These are phyloP conservation scores for Populus hybrid DNA, from an alignment of 441 rosid genomes.

Conservation along the genomic window DNA sequence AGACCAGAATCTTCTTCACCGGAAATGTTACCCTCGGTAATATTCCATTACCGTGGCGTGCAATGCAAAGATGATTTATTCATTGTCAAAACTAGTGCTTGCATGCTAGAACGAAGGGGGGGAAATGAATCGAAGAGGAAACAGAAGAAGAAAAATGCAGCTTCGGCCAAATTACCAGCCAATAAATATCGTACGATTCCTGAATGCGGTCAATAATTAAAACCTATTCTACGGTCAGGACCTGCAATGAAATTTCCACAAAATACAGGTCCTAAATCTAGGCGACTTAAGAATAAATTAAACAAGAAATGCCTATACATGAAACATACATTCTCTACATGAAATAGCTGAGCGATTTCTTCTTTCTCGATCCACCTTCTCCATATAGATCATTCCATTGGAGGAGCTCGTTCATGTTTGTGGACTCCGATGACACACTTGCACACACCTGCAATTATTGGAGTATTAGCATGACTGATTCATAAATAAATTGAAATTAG, in stretches of 20 bases:
- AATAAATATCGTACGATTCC: conserved; percentile 16
- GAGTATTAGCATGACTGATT: background rate
- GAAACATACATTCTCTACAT: conserved; percentile 52
- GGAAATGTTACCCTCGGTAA: background rate
- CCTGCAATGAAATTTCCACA: conserved; percentile 29
- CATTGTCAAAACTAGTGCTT: too few species aligned
- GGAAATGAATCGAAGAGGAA: background rate
- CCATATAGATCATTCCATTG: conserved; percentile 98
- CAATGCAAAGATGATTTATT: too few species aligned
- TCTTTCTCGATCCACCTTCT: conserved; percentile 98
- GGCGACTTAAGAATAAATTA: conserved; percentile 25
- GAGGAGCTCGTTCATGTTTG: conserved; percentile 79
- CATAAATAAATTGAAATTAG: too few species aligned
- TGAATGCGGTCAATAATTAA: conserved; percentile 4
- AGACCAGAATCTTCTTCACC: background rate
- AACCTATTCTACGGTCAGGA: conserved; percentile 35
- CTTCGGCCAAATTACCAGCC: conserved; percentile 16
- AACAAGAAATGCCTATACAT: conserved; percentile 34
- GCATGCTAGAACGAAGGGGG: too few species aligned
- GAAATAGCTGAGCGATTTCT: conserved; percentile 87
- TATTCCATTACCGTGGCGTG: too few species aligned
- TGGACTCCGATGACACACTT: conserved; percentile 88
- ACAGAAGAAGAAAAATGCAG: too few species aligned
- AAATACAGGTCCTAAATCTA: conserved; percentile 19
- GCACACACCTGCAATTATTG: conserved; percentile 73